These are phyloP conservation scores for Saururus chinensis DNA, from an alignment of 164 flowering plant genomes.

Conservation along the genomic window DNA sequence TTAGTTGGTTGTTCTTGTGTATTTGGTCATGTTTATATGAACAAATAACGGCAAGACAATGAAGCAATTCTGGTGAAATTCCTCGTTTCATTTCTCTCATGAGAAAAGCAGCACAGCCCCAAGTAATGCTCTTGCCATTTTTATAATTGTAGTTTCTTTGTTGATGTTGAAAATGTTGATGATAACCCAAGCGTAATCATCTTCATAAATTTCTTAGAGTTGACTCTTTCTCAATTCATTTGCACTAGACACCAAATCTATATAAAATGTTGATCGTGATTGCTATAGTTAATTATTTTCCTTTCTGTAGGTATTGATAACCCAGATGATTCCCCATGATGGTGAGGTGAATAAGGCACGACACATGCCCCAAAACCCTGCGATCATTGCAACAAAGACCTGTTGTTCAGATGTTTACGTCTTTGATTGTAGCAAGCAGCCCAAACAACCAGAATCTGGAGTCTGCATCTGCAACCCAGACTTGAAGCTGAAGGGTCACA, in stretches of 20 bases:
- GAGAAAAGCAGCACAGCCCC: too few species aligned
- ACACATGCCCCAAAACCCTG: slow-evolving; percentile 70
- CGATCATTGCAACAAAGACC: slow-evolving; percentile 74
- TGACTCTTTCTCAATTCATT: not conserved
- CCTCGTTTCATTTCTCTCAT: too few species aligned
- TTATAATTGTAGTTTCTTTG: too few species aligned
- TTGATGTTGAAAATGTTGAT: too few species aligned
- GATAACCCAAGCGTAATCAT: too few species aligned
- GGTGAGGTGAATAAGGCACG: slow-evolving; percentile 90
- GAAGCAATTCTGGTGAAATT: too few species aligned
- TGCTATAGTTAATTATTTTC: not conserved
- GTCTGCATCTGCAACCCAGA: slow-evolving; percentile 44
- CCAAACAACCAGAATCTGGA: slow-evolving; percentile 18
- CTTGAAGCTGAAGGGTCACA: slow-evolving; percentile 73
- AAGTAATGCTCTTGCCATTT: too few species aligned
- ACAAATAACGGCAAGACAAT: too few species aligned
- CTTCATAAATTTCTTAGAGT: too few species aligned
- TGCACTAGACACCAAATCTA: not conserved
- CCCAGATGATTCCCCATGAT: slow-evolving; percentile 54
- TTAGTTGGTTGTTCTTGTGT: too few species aligned
- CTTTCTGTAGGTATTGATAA: slow-evolving; percentile 51
- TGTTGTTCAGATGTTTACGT: slow-evolving; percentile 57
- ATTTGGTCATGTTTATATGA: too few species aligned
- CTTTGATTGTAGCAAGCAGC: slow-evolving; percentile 47
- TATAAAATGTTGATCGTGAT: not conserved